Conservation (phyloP, 192 early-diverging fungal genomes). For the Entomortierella lignicola region DNA sequence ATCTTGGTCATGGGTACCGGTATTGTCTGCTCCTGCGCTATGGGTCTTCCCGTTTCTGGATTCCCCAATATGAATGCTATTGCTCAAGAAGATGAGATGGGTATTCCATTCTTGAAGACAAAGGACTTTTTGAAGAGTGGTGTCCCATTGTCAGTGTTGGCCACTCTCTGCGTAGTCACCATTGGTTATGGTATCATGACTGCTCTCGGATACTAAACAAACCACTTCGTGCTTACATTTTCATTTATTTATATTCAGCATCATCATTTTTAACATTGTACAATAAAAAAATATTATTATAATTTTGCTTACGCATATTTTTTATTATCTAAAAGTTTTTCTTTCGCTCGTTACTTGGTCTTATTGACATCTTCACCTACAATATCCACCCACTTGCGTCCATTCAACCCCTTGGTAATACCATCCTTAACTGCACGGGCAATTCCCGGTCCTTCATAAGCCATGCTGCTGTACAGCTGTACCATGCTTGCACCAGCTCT, state of each 20-base stretch:
- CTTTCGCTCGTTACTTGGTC: background rate
- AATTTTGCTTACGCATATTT: background rate
- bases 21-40: conserved; percentile 70
- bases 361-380: conserved; percentile 48
- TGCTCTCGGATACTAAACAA: conserved; percentile 35
- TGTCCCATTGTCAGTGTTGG: conserved; percentile 65
- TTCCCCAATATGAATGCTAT: conserved; percentile 86
- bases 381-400: conserved; percentile 76
- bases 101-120: conserved; percentile 71
- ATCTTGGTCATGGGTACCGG: conserved; percentile 79
- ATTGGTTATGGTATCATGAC: conserved; percentile 74
- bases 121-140: conserved; percentile 77
- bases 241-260: background rate
- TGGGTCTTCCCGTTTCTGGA: conserved; percentile 82
- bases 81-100: conserved; percentile 71
- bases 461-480: conserved; percentile 86
- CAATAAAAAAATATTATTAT: background rate
- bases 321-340: background rate
- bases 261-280: background rate
- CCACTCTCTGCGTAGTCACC: conserved; percentile 64
- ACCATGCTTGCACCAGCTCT: conserved; percentile 84
- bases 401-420: conserved; percentile 73
- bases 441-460: conserved; percentile 82
- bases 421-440: conserved; percentile 84
- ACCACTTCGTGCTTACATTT: background rate